Evolutionary conservation across 352 stramenopile species (phyloP).

Genomic region (Sclerospora graminicola): DNA sequence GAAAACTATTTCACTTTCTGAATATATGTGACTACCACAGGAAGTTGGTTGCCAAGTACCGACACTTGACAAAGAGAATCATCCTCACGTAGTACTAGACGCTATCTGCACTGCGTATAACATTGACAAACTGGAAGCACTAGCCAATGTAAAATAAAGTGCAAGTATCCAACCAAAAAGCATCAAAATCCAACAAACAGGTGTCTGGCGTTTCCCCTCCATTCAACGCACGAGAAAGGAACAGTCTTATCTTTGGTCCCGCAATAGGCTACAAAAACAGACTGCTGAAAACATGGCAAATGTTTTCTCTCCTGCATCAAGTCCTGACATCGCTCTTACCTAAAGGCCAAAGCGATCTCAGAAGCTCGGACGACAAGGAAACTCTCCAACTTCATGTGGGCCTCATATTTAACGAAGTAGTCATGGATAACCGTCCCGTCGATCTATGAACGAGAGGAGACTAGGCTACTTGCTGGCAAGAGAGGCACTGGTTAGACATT

Average conservation of each 20-base stretch:
- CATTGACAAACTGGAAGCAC: slow-evolving; percentile 34
- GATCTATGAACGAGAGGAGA: slow-evolving; percentile 12
- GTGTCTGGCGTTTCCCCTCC: slow-evolving; percentile 25
- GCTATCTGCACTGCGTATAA: slow-evolving; percentile 81
- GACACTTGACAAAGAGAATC: slow-evolving; percentile 8
- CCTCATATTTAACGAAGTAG: slow-evolving; percentile 75
- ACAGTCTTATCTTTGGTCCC: slow-evolving; percentile 21
- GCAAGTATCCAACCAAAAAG: slow-evolving; percentile 10
- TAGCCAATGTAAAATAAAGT: slow-evolving; percentile 67
- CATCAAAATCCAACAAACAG: too few species aligned
- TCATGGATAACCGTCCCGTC: slow-evolving; percentile 13
- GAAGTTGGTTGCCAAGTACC: slow-evolving; percentile 12
- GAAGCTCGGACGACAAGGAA: slow-evolving; percentile 22
- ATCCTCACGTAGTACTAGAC: slow-evolving; percentile 32
- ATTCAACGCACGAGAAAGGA: slow-evolving; percentile 35
- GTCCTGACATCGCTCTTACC: slow-evolving; percentile 6
- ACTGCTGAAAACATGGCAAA: slow-evolving; percentile 22
- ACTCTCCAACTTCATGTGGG: slow-evolving; percentile 33
- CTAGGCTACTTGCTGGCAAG: slow-evolving; percentile 58
- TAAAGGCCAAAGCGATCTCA: slow-evolving; percentile 4
- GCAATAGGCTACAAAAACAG: slow-evolving; percentile 34
- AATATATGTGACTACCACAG: slow-evolving; percentile 31
- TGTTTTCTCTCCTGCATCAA: slow-evolving; percentile 24
- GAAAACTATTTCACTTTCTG: too few species aligned
- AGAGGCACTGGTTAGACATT: slow-evolving; percentile 20